Conservation (phyloP, 2,329 filamentous ascomycete species). For the Stemphylium lycopersici region DNA sequence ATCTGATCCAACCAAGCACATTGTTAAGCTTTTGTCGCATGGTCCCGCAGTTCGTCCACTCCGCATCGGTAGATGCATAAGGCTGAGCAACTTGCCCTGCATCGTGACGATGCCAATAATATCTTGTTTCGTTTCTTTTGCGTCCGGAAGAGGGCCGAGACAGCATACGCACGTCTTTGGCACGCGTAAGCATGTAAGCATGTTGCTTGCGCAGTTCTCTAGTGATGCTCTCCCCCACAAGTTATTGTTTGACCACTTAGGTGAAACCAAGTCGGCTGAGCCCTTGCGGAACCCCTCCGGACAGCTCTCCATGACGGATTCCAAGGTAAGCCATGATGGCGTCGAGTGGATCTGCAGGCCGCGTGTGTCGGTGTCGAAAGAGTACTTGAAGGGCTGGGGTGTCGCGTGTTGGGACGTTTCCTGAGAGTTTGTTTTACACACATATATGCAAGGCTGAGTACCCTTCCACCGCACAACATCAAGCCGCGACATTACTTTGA, state of each 20-base stretch:
- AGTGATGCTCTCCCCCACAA: background rate
- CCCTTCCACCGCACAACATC: background rate
- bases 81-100: slow-evolving; percentile 21
- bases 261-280: slow-evolving; percentile 6
- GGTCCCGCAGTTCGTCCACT: background rate
- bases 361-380: slow-evolving; percentile 10
- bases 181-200: slow-evolving; percentile 23
- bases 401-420: slow-evolving; percentile 27
- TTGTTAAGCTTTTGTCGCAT: background rate
- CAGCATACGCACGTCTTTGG: slow-evolving; percentile 4
- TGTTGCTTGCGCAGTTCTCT: background rate
- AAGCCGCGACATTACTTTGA: too few species aligned
- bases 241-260: background rate
- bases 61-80: slow-evolving; percentile 1
- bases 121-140: background rate
- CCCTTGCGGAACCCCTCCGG: slow-evolving; percentile 24
- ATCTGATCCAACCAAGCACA: background rate
- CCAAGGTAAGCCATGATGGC: background rate
- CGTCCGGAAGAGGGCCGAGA: slow-evolving; percentile 4
- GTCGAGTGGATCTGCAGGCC: slow-evolving; percentile 12
- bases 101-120: slow-evolving; percentile 16
- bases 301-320: slow-evolving; percentile 2
- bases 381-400: slow-evolving; percentile 15
- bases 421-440: slow-evolving; percentile 53
- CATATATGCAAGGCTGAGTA: slow-evolving; percentile 35